Evolutionary conservation across 1,139 yeast genomes (phyloP).

Genomic region (Schwanniomyces etchellsii): DNA sequence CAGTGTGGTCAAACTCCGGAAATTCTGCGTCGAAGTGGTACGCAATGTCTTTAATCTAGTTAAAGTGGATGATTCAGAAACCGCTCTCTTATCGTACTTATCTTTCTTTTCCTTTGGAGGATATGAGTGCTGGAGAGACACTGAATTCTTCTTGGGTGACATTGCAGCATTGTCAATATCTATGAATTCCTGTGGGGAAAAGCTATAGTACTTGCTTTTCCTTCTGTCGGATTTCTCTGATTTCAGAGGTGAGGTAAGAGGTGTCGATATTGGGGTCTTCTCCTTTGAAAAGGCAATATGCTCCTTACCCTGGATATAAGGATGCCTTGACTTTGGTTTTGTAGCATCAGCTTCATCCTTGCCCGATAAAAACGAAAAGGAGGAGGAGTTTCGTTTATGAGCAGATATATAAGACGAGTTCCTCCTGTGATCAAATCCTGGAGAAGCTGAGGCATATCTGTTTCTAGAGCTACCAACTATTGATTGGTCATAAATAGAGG

Average conservation of each 20-base stretch:
- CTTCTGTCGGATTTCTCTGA: constrained; percentile 2
- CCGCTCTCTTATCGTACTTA: constrained; percentile 27
- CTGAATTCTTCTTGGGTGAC: constrained; percentile 35
- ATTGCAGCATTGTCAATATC: constrained; percentile 29
- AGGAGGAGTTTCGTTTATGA: constrained; percentile 41
- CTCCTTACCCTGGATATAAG: not conserved
- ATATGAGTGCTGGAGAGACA: constrained; percentile 10
- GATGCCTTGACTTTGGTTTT: constrained; percentile 1
- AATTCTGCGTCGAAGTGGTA: constrained; percentile 40
- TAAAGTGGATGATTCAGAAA: constrained; percentile 25
- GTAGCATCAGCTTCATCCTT: constrained; percentile 9
- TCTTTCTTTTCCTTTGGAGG: constrained; percentile 5
- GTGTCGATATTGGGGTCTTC: not conserved
- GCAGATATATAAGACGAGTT: constrained; percentile 25
- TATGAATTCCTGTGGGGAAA: constrained; percentile 12
- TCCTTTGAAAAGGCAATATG: no score
- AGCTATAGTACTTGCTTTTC: constrained; percentile 4
- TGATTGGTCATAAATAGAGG: constrained; percentile 38
- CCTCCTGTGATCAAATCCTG: constrained; percentile 21
- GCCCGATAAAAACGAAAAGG: constrained; percentile 39
- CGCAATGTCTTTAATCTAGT: constrained; percentile 37
- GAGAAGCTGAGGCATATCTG: constrained; percentile 16
- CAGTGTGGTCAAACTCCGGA: constrained; percentile 35
- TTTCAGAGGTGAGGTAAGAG: constrained; percentile 5
- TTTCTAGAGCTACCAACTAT: constrained; percentile 24